Conservation (phyloP, 345 rosid species). For the Combretum micranthum region DNA sequence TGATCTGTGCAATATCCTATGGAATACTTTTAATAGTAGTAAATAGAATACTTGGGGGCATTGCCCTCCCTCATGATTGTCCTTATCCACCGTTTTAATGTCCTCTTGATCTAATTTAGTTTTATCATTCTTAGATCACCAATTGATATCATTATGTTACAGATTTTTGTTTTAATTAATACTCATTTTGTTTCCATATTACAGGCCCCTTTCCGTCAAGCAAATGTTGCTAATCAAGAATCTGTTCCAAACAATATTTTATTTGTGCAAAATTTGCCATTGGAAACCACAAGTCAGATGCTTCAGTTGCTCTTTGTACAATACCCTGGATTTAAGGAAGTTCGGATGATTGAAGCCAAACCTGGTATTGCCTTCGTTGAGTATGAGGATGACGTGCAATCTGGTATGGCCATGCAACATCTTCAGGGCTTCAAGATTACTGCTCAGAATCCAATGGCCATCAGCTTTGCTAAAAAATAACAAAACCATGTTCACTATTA, state of each 20-base stretch:
- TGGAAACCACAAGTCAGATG: slow-evolving; percentile 79
- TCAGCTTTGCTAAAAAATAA: slow-evolving; percentile 87
- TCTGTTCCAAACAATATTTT: slow-evolving; percentile 76
- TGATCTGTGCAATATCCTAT: not conserved
- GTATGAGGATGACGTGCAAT: slow-evolving; percentile 77
- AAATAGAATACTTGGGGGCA: not conserved
- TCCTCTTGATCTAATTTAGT: too few relatives aligned
- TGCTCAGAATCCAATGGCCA: slow-evolving; percentile 77
- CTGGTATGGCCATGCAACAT: slow-evolving; percentile 79
- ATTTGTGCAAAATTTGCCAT: slow-evolving; percentile 87
- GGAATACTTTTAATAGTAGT: not conserved
- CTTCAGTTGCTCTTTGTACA: slow-evolving; percentile 70
- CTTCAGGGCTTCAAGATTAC: slow-evolving; percentile 89
- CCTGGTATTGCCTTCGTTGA: slow-evolving; percentile 97
- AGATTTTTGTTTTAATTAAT: not conserved
- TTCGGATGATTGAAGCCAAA: slow-evolving; percentile 81
- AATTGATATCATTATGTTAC: not conserved
- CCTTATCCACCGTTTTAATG: too few relatives aligned
- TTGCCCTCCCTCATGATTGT: not conserved
- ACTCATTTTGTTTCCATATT: slow-evolving; percentile 1
- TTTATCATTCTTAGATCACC: not conserved
- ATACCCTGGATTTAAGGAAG: slow-evolving; percentile 90
- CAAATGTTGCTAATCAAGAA: slow-evolving; percentile 39
- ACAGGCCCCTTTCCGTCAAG: slow-evolving; percentile 55
- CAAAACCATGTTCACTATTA: too few relatives aligned